phyloP scores from a whole-genome alignment of 2,329 filamentous ascomycete species.

The Penicillium capsulatum region DNA sequence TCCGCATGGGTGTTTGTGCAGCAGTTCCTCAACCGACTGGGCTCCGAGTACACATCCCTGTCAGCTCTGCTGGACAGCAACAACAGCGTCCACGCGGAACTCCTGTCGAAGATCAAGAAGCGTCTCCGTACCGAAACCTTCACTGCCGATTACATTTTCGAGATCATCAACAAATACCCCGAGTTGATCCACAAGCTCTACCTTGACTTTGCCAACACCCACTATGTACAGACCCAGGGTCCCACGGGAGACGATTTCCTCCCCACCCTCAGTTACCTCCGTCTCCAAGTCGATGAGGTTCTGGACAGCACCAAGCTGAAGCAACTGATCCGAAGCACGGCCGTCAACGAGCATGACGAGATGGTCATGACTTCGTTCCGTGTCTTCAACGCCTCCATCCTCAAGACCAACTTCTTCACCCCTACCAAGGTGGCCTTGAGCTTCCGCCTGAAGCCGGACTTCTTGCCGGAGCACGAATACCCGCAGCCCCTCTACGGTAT shows the following conservation, averaged over 20 bases:
- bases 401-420: constrained; percentile 98
- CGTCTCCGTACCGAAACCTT: constrained; percentile 94
- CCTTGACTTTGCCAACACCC: constrained; percentile 82
- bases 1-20: constrained; percentile 97
- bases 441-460: constrained; percentile 77
- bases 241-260: constrained; percentile 62
- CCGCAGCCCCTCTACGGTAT: constrained; percentile 92
- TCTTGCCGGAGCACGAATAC: constrained; percentile 89
- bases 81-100: constrained; percentile 79
- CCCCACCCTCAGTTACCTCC: constrained; percentile 65
- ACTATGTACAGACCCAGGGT: constrained; percentile 66
- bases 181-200: constrained; percentile 83
- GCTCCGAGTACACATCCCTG: constrained; percentile 84
- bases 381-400: constrained; percentile 85
- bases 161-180: constrained; percentile 91
- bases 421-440: constrained; percentile 97
- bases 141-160: constrained; percentile 94
- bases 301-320: constrained; percentile 69
- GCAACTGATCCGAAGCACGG: constrained; percentile 72
- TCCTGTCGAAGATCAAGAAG: constrained; percentile 92
- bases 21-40: constrained; percentile 94
- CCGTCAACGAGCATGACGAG: constrained; percentile 88
- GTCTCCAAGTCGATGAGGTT: constrained; percentile 66
- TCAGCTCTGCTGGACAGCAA: constrained; percentile 72
- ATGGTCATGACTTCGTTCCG: constrained; percentile 98